Evolutionary conservation across 1,139 yeast species (phyloP).

Genomic region (Ashbya aceris): DNA sequence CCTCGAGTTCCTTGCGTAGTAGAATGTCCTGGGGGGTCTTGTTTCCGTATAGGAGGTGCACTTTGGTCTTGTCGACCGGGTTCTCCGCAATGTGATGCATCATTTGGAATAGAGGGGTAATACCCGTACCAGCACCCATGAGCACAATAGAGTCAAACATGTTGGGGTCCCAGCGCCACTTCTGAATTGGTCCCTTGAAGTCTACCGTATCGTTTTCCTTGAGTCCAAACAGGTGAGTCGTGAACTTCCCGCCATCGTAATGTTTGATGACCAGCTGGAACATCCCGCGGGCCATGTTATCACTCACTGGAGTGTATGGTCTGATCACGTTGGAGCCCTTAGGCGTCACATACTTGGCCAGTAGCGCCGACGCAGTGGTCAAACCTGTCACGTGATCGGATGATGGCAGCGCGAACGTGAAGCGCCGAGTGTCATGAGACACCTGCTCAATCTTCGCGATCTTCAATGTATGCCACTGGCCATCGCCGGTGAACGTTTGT

Average conservation of each 20-base stretch:
- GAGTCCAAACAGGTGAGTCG: slow-evolving; percentile 61
- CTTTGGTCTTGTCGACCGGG: slow-evolving; percentile 78
- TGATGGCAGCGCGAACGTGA: slow-evolving; percentile 63
- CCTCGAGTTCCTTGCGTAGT: slow-evolving; percentile 66
- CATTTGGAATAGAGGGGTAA: slow-evolving; percentile 88
- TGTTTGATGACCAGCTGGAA: slow-evolving; percentile 77
- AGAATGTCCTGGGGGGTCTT: slow-evolving; percentile 69
- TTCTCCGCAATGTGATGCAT: slow-evolving; percentile 59
- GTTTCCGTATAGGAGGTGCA: slow-evolving; percentile 72
- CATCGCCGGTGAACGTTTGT: slow-evolving; percentile 57
- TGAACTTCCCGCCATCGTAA: slow-evolving; percentile 78
- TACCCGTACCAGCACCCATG: slow-evolving; percentile 95
- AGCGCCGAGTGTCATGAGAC: slow-evolving; percentile 52
- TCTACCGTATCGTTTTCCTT: slow-evolving; percentile 74
- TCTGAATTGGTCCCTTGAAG: slow-evolving; percentile 89
- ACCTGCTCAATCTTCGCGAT: slow-evolving; percentile 43
- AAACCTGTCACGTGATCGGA: slow-evolving; percentile 69
- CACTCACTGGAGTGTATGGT: slow-evolving; percentile 92
- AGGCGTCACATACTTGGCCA: slow-evolving; percentile 73
- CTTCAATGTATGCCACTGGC: slow-evolving; percentile 75
- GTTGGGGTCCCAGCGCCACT: slow-evolving; percentile 90
- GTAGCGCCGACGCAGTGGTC: slow-evolving; percentile 65
- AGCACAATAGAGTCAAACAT: slow-evolving; percentile 69
- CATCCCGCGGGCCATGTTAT: slow-evolving; percentile 58
- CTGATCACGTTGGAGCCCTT: slow-evolving; percentile 87